Evolutionary conservation across 116 monocot species (phyloP), one percentile per base, ranked within the genome.

Genomic region (Papilionanthe hybrid): DNA sequence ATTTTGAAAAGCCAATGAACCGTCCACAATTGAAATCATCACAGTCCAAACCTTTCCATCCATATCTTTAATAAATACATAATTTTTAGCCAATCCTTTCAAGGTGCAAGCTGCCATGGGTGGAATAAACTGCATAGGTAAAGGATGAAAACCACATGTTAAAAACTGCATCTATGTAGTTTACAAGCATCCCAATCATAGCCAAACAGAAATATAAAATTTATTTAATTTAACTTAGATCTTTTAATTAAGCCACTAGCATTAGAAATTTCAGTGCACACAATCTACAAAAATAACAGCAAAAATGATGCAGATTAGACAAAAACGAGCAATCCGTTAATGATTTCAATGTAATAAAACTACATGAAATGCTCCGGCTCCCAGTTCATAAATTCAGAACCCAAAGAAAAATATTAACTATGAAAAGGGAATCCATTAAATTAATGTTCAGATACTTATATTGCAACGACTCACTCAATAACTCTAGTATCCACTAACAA

Each of bases 101-200:
- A 87, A 63, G 17, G 6, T 81, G 5, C n/a, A 42, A 20, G 79
- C 76, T 42, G 81, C 67, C 29, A 42, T 72, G 32, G 87, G 87
- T 43, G 87, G 84, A 55, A 87, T 81, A 73, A 72, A 77, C 87
- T 87, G 79, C 79, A 87, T 25, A 56, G 5, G 19, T 55, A 22
- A 77, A 49, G 10, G 8, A 77, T 55, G 28, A 1, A 77, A 10
- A 30, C 50, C 29, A 55, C 12, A 18, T 3, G 30, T 55, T 55
- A 55, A 55, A 55, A 50, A 55, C 22, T 8, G 13, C 17, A 76
- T 49, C 7, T 9, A 76, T 17, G 25, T 28, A 76, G 11, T 15
- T 50, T 2, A 50, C 18, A 28, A 76, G 25, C 20, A 76, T 28
- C 29, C 17, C 25, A 76, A 7, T 53, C 20, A 53, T 23, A 28